phyloP scores from a whole-genome alignment of 2,329 filamentous ascomycete genomes.

The Penicillium sp. region DNA sequence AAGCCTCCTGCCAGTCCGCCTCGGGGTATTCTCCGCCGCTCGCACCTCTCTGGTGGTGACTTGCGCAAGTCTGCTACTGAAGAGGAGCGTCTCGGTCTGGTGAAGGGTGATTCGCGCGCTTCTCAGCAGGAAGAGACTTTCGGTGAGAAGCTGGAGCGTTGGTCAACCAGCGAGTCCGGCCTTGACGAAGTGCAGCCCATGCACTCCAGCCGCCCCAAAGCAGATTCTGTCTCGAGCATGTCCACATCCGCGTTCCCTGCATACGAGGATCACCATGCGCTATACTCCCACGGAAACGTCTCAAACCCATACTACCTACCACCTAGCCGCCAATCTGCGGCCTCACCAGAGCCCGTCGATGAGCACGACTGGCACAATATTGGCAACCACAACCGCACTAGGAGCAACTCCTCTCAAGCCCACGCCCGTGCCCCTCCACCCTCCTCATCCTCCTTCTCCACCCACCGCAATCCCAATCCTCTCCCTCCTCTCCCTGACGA shows the following conservation, averaged over 20 bases:
- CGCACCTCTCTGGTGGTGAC: constrained; percentile 25
- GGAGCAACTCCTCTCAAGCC: constrained; percentile 19
- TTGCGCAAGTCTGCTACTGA: constrained; percentile 62
- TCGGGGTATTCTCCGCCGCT: constrained; percentile 43
- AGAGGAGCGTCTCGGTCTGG: constrained; percentile 77
- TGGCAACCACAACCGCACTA: constrained; percentile 10
- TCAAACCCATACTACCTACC: constrained; percentile 26
- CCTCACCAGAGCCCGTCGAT: constrained; percentile 14
- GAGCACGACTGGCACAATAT: constrained; percentile 16
- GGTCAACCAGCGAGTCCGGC: constrained; percentile 23
- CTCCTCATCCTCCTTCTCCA: constrained; percentile 22
- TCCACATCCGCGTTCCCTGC: constrained; percentile 27
- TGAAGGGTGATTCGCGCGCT: constrained; percentile 64
- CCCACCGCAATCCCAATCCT: constrained; percentile 30
- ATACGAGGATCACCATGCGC: constrained; percentile 28
- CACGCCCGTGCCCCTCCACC: constrained; percentile 18
- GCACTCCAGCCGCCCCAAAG: constrained; percentile 17
- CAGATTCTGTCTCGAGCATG: constrained; percentile 24
- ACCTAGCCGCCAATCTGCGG: constrained; percentile 9
- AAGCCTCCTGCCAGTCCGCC: constrained; percentile 26
- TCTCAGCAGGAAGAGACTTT: constrained; percentile 19
- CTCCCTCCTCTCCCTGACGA: constrained; percentile 35
- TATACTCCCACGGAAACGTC: constrained; percentile 14
- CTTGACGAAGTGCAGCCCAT: constrained; percentile 21
- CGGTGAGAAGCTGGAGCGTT: constrained; percentile 32